These are phyloP conservation scores for Bremia lactucae DNA, from an alignment of 352 stramenopile species.

Conservation along the genomic window DNA sequence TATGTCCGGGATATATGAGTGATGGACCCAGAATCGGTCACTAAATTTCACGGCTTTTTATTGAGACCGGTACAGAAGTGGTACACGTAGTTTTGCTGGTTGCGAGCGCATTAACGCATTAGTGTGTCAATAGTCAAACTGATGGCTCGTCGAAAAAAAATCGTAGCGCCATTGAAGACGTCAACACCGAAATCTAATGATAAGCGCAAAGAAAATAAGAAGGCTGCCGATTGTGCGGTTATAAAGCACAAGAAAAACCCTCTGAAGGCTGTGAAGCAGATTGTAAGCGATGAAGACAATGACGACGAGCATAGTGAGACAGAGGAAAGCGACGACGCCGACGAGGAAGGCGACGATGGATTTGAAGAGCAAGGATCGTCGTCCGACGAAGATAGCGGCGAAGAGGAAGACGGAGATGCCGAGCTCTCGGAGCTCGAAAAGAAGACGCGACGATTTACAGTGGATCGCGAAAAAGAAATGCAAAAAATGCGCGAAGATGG, in stretches of 20 bases:
- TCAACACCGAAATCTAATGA: conserved; percentile 17
- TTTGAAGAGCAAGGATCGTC: conserved; percentile 84
- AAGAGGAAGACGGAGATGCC: conserved; percentile 62
- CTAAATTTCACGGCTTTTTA: conserved; percentile 1
- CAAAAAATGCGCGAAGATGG: conserved; percentile 80
- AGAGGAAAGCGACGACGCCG: conserved; percentile 58
- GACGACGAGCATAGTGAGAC: conserved; percentile 35
- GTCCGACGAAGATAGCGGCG: conserved; percentile 53
- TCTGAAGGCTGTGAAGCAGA: conserved; percentile 16
- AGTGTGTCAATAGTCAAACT: conserved; percentile 13
- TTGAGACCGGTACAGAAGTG: conserved; percentile 3
- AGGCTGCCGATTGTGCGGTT: conserved; percentile 11
- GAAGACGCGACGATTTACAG: conserved; percentile 59
- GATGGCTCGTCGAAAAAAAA: conserved; percentile 36
- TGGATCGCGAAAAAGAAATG: conserved; percentile 66
- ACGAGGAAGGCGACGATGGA: conserved; percentile 50
- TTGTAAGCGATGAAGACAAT: conserved; percentile 16
- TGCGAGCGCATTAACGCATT: conserved; percentile 7
- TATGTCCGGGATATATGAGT: neutral
- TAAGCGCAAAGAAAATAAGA: conserved; percentile 15
- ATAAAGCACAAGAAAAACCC: conserved; percentile 19
- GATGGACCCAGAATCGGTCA: neutral
- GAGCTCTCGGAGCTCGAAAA: conserved; percentile 73
- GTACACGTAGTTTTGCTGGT: conserved; percentile 25
- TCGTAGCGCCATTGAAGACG: conserved; percentile 24